Evolutionary conservation across 257 asterid genomes (phyloP), one percentile per base, ranked within the genome.

Genomic region (Schizonepeta tenuifolia): DNA sequence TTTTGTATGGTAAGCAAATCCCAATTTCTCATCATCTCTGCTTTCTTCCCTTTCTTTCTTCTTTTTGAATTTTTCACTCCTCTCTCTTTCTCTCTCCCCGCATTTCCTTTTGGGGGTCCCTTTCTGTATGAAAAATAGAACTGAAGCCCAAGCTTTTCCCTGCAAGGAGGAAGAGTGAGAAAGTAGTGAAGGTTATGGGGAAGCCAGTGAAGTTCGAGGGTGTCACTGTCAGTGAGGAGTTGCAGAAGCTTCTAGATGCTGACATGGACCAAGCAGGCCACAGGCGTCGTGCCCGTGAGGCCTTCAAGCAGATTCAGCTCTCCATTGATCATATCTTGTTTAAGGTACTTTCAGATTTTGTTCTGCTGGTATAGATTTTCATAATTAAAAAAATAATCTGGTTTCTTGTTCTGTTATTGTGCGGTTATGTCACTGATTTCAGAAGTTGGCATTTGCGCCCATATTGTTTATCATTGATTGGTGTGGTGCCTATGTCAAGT

Each of bases 231-330:
- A 82, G 24, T 49, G 83, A 86, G 50, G 96, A 87, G 73, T 67
- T 88, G 83, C 91, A 80, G 84, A 86, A 72, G 79, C 63, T 90
- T 78, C 65, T 90, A 44, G 90, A 90, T 76, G 90, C 93, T 64
- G 83, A 88, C 80, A 92, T 90, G 98, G 96, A 90, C 80, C 77
- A 85, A 28, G 98, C 80, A 71, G 83, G 74, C 7, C 82, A 87
- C 55, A 85, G 98, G 69, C 95, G 97, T 71, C 81, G 83, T 49
- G 95, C 96, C 24, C 96, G 97, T 15, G 97, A 93, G 76, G 97
- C 96, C 10, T 87, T 93, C 82, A 92, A 87, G 78, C 78, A 88
- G 78, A 81, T 82, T 73, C 98, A 93, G 73, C 92, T 93, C 72
- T 88, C 97, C 69, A 82, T 93, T 67, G 97, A 90, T 83, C 98